Base-by-base conservation (phyloP, 306 rosid genomes). In the Quercus gilva region DNA sequence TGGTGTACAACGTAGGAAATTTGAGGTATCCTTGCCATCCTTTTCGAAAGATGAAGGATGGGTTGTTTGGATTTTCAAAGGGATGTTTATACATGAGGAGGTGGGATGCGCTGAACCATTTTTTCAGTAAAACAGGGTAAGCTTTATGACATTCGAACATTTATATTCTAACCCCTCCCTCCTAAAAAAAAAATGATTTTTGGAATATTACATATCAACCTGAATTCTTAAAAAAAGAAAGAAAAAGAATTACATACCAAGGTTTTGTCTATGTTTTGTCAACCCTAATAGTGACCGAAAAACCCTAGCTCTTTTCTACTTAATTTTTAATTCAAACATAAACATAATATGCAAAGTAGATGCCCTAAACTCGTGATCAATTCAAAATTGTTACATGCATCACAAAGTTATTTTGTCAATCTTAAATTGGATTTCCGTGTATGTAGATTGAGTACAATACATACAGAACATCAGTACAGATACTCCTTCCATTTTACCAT, bases 51-150 rank as follows among this genome's bases (percentile, higher is more conserved):
- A 72, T 77, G 85, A 84, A 85, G 20, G 82, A 78, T 53, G 96
- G 90, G 35, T 71, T 95, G 80, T 95, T 95, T 84, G 98, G 98
- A 85, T 95, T 85, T 85, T 93, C 99, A 69, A 88, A 84, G 77
- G 99, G 99, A 76, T 95, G 99, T 78, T 90, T 95, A 69, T 91
- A 69, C 57, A 89, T 93, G 97, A 89, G 85, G 55, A 90, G 97
- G 75, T 95, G 99, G 99, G 97, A 93, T 84, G 94, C 89, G 86
- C 92, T 95, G 73, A 95, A 93, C 84, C 92, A 83, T 41, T 89
- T 95, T 79, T 93, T 95, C 87, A 74, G 80, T 6, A 65, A 84
- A 79, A 93, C 97, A 35, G 92, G 94, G 99, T 95, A 86, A 90
- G 87, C 83, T 77, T 79, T 78, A 52, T 5, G 73, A 41, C 18